Evolutionary conservation across 306 rosid genomes (phyloP).

Genomic region (Alnus glutinosa): DNA sequence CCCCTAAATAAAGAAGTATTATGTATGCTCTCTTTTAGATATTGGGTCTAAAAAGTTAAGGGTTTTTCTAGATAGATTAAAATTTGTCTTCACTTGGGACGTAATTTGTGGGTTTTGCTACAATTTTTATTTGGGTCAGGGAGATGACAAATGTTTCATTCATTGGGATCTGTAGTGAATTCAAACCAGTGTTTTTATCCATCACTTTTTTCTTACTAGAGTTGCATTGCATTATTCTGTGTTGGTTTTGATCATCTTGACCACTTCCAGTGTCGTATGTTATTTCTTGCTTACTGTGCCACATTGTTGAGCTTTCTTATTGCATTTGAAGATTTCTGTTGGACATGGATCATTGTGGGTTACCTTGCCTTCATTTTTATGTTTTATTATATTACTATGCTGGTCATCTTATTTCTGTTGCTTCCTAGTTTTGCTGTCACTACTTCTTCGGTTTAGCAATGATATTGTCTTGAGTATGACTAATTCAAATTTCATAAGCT

Average conservation of each 20-base stretch:
- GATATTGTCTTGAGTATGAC: neutral
- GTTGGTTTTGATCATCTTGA: neutral
- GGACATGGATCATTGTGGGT: neutral
- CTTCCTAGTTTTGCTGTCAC: neutral
- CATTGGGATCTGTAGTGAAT: neutral
- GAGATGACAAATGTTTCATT: neutral
- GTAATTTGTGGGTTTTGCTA: too few species aligned
- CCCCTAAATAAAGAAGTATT: too few species aligned
- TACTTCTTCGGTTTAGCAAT: neutral
- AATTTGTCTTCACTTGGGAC: neutral
- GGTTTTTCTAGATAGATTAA: neutral
- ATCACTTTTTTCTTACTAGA: neutral
- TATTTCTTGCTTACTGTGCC: neutral
- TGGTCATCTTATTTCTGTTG: neutral
- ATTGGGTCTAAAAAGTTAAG: neutral
- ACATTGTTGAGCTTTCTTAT: neutral
- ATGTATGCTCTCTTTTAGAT: too few species aligned
- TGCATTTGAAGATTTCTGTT: neutral
- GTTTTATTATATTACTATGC: neutral
- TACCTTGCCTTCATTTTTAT: neutral
- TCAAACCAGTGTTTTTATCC: neutral
- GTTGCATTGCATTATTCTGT: constrained; percentile 9
- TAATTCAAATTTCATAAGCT: neutral
- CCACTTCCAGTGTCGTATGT: neutral
- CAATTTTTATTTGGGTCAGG: neutral